phyloP scores from a whole-genome alignment of 495 filamentous ascomycete species.

The Poronia punctata region DNA sequence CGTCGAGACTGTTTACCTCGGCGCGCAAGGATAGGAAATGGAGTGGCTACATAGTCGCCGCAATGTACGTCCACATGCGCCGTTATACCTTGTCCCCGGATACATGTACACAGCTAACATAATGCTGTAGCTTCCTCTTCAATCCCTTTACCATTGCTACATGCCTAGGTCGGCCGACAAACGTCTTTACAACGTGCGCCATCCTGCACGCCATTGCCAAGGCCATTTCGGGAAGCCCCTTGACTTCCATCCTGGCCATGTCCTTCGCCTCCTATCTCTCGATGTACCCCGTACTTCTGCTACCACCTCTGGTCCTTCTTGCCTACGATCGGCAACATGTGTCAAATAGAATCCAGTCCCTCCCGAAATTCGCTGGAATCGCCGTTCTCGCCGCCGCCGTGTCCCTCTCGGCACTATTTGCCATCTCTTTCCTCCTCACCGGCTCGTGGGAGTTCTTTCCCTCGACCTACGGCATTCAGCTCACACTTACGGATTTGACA shows the following conservation, averaged over 20 bases:
- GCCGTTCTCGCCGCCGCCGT: conserved; percentile 43
- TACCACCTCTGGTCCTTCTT: conserved; percentile 75
- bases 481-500: conserved; percentile 85
- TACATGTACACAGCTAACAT: conserved; percentile 9
- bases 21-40: conserved; percentile 69
- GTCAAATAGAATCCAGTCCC: conserved; percentile 25
- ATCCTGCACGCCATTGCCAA: conserved; percentile 79
- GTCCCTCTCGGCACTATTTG: conserved; percentile 49
- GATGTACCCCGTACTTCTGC: conserved; percentile 80
- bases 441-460: conserved; percentile 79
- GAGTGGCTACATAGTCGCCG: conserved; percentile 69
- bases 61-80: conserved; percentile 50
- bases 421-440: conserved; percentile 66
- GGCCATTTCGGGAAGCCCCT: conserved; percentile 64
- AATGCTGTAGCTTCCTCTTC: conserved; percentile 69
- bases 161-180: conserved; percentile 86
- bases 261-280: conserved; percentile 85
- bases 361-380: conserved; percentile 42
- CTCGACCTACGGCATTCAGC: conserved; percentile 85
- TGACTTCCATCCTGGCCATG: conserved; percentile 78
- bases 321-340: conserved; percentile 61
- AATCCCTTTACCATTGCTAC: conserved; percentile 93
- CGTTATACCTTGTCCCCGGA: background rate
- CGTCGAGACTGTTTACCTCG: conserved; percentile 67
- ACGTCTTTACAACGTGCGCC: conserved; percentile 82